Conservation (phyloP, 1,139 yeast genomes). For the Lodderomyces theae region DNA sequence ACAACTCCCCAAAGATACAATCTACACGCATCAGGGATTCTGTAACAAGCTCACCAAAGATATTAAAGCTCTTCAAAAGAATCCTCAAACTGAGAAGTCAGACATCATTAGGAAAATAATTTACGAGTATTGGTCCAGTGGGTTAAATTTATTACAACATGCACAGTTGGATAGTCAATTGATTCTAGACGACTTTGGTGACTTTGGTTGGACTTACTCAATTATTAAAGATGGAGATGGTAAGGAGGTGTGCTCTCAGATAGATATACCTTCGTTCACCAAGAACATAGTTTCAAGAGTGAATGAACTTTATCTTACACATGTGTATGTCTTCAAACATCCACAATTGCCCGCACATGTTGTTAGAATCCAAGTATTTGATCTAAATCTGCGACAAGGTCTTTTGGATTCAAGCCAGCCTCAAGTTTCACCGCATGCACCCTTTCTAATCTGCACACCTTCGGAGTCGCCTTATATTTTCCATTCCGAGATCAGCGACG, state of each 20-base stretch:
- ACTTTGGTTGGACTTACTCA: conserved; percentile 58
- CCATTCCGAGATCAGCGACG: conserved; percentile 48
- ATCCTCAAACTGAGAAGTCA: conserved; percentile 32
- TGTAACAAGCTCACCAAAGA: conserved; percentile 23
- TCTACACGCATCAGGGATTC: conserved; percentile 24
- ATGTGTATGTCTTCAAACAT: conserved; percentile 66
- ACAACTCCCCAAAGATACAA: conserved; percentile 12
- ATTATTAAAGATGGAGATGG: conserved; percentile 44
- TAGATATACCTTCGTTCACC: conserved; percentile 48
- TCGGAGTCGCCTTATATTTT: conserved; percentile 63
- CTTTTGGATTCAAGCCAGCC: conserved; percentile 5
- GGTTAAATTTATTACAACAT: conserved; percentile 64
- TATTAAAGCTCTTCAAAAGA: conserved; percentile 17
- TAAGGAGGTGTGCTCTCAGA: conserved; percentile 8
- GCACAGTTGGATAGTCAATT: conserved; percentile 72
- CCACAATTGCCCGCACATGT: conserved; percentile 60
- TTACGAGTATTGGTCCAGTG: conserved; percentile 58
- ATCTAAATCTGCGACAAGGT: conserved; percentile 24
- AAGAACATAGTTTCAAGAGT: conserved; percentile 47
- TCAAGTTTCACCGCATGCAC: conserved; percentile 41
- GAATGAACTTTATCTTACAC: conserved; percentile 50
- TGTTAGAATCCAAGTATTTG: conserved; percentile 68
- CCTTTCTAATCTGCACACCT: conserved; percentile 67
- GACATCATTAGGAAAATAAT: conserved; percentile 50
- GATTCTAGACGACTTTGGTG: conserved; percentile 54